phyloP scores from a whole-genome alignment of 345 rosid genomes.

The Rhizophora apiculata region DNA sequence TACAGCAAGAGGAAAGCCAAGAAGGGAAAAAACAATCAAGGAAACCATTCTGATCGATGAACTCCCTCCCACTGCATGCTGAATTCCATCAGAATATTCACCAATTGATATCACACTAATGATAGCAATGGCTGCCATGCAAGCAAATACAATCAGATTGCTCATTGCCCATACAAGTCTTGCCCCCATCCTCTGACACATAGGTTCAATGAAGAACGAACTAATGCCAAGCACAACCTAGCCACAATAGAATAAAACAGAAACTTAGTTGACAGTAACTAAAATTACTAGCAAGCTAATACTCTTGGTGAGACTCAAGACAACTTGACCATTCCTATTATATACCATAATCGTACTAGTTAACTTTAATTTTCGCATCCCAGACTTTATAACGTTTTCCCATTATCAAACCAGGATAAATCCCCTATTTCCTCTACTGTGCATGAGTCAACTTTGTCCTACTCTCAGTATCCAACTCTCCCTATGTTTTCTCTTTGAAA shows the following conservation, averaged over 20 bases:
- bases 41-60: constrained; percentile 63
- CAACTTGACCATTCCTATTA: no score
- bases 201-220: constrained; percentile 83
- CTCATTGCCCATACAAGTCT: constrained; percentile 89
- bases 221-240: constrained; percentile 95
- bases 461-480: no score
- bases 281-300: constrained; percentile 11
- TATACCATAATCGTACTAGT: no score
- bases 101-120: constrained; percentile 66
- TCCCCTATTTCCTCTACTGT: background rate
- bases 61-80: constrained; percentile 56
- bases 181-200: constrained; percentile 81
- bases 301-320: background rate
- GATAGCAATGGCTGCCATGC: constrained; percentile 80
- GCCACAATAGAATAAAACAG: constrained; percentile 10
- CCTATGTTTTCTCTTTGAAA: background rate
- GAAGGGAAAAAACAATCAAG: constrained; percentile 74
- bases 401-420: background rate
- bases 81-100: constrained; percentile 51
- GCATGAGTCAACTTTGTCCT: no score
- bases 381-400: no score
- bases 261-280: background rate
- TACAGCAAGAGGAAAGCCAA: constrained; percentile 97
- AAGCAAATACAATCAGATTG: constrained; percentile 76
- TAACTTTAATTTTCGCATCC: background rate